Conservation (phyloP, 192 early-diverging fungal genomes). For the Backusella tarrabulga region DNA sequence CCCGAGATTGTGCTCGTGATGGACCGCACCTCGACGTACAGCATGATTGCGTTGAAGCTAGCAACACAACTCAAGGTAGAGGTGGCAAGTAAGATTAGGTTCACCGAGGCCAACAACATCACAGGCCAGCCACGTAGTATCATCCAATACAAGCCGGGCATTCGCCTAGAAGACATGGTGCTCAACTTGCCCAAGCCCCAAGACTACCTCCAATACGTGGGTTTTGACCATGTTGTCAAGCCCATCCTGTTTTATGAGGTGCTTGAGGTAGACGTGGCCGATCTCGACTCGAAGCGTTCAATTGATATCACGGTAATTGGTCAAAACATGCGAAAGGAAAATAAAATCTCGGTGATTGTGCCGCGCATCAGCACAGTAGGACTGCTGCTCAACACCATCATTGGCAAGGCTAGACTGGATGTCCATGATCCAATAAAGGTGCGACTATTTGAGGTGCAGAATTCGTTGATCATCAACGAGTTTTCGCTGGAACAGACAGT, state of each 20-base stretch:
- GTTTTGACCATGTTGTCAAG: not conserved
- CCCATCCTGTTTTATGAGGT: slow-evolving; percentile 81
- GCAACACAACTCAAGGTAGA: slow-evolving; percentile 59
- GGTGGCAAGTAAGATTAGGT: slow-evolving; percentile 67
- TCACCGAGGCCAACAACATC: slow-evolving; percentile 41
- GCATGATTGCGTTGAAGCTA: slow-evolving; percentile 59
- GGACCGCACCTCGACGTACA: slow-evolving; percentile 65
- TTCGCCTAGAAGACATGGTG: slow-evolving; percentile 39
- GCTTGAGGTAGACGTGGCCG: slow-evolving; percentile 74
- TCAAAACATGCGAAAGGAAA: slow-evolving; percentile 63
- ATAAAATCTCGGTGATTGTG: slow-evolving; percentile 23
- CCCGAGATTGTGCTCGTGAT: slow-evolving; percentile 31
- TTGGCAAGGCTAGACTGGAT: slow-evolving; percentile 12
- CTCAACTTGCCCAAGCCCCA: not conserved
- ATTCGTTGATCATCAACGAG: slow-evolving; percentile 17
- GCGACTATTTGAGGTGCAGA: slow-evolving; percentile 18
- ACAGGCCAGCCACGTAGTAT: slow-evolving; percentile 28
- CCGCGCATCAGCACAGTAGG: not conserved
- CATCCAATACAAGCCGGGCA: slow-evolving; percentile 10
- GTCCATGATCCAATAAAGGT: not conserved
- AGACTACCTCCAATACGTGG: slow-evolving; percentile 15
- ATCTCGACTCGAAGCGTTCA: slow-evolving; percentile 77
- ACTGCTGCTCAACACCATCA: not conserved
- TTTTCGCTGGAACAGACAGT: slow-evolving; percentile 25
- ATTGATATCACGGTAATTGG: slow-evolving; percentile 72